phyloP scores from a whole-genome alignment of 768 basidiomycete genomes.

The Pisolithus tinctorius region DNA sequence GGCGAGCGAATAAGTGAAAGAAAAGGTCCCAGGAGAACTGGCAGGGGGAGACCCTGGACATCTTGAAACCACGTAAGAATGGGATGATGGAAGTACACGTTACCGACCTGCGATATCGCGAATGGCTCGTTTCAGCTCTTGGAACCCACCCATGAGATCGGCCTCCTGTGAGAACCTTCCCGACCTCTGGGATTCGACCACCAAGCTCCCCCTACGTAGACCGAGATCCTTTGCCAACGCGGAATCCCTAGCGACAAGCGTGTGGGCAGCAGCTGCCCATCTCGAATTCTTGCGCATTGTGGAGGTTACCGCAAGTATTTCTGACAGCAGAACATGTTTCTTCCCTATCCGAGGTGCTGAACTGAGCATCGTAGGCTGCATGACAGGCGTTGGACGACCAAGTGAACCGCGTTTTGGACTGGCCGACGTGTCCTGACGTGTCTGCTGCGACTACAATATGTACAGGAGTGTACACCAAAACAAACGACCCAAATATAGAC shows the following conservation, averaged over 20 bases:
- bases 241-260: constrained; percentile 54
- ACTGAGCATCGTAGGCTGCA: constrained; percentile 10
- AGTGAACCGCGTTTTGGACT: background rate
- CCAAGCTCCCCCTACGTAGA: constrained; percentile 54
- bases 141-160: constrained; percentile 86
- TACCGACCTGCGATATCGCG: constrained; percentile 59
- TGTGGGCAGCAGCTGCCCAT: constrained; percentile 77
- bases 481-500: background rate
- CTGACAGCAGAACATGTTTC: constrained; percentile 80
- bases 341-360: constrained; percentile 35
- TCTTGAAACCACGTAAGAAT: constrained; percentile 40
- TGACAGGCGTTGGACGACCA: constrained; percentile 1
- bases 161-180: constrained; percentile 61
- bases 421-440: background rate
- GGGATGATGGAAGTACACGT: constrained; percentile 3
- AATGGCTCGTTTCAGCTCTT: constrained; percentile 72
- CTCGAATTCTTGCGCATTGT: constrained; percentile 97
- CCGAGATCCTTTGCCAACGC: constrained; percentile 71
- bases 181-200: constrained; percentile 33
- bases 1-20: constrained; percentile 91
- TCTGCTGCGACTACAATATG: background rate
- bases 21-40: constrained; percentile 75
- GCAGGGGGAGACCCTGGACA: constrained; percentile 48
- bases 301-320: constrained; percentile 87
- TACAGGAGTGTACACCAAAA: background rate